phyloP scores from a whole-genome alignment of 129 eudicot species.

The Flaveria bidentis region DNA sequence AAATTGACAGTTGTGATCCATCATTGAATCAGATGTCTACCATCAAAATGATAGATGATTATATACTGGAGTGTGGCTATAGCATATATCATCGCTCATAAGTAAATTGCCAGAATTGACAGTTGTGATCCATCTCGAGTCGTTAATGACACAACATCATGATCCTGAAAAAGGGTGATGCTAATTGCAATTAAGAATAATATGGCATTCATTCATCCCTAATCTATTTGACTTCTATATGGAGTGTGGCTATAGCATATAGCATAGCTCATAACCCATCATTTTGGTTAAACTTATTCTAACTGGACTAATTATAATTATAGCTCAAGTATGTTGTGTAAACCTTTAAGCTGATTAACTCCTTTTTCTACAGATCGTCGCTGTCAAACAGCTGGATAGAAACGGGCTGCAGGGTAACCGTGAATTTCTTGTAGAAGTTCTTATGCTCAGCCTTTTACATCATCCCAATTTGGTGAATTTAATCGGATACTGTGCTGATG shows the following conservation, averaged over 20 bases:
- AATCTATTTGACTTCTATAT: neutral
- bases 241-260: neutral
- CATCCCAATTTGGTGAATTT: slow-evolving; percentile 81
- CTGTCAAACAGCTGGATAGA: slow-evolving; percentile 93
- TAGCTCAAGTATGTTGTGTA: neutral
- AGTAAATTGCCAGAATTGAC: neutral
- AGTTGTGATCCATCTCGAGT: neutral
- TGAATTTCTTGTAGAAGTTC: slow-evolving; percentile 92
- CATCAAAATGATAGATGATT: neutral
- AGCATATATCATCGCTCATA: neutral
- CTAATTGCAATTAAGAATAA: neutral
- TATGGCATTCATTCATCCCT: neutral
- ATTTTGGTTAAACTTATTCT: neutral
- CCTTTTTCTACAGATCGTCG: slow-evolving; percentile 61
- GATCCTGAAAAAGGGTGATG: neutral
- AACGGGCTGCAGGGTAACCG: slow-evolving; percentile 98
- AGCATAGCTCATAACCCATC: neutral
- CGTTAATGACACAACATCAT: neutral
- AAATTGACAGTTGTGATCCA: neutral
- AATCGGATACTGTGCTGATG: slow-evolving; percentile 95
- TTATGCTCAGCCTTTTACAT: slow-evolving; percentile 97
- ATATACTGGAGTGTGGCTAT: too few relatives aligned
- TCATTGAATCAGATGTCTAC: neutral
- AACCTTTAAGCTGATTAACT: slow-evolving; percentile 10
- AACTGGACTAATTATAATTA: neutral